Evolutionary conservation across 345 rosid genomes (phyloP), one percentile per base, ranked within the genome.

Genomic region (Viola odorata): DNA sequence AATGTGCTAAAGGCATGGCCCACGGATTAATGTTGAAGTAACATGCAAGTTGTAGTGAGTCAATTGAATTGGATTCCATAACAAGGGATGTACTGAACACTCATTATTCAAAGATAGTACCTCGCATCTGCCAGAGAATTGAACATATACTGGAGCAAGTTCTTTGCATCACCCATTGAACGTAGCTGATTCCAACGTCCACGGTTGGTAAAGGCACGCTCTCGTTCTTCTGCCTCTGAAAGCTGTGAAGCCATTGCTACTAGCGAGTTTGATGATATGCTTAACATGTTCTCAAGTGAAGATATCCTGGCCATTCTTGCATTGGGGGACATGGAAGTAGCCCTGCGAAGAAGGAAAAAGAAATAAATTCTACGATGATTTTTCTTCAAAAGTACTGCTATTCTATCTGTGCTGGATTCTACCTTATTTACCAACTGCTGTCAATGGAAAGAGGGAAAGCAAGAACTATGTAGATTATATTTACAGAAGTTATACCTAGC

Each of bases 181-280:
- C 96, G 92, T 75, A 94, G 77, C 74, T 94, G 97, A 82, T 83
- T 90, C 99, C 99, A 94, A 50, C 96, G 96, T 39, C 99, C 99
- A 67, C 97, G 97, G 69, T 50, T 88, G 45, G 86, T 80, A 68
- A 94, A 84, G 37, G 82, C 89, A 60, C 97, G 96, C 57, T 94
- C 99, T 41, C 97, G 76, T 73, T 94, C 97, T 74, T 90, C 96
- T 70, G 97, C 97, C 79, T 94, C 99, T 44, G 97, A 94, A 61
- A 94, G 95, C 75, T 94, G 96, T 67, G 97, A 90, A 60, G 99
- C 99, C 99, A 94, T 94, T 48, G 99, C 85, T 37, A 94, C 96
- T 16, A 94, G 89, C 41, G 96, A 94, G 72, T 86, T 86, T 53
- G 99, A 94, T 69, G 99, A 82, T 72, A 90, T 88, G 73, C 84